Evolutionary conservation across 345 rosid species (phyloP).

Genomic region (Populus ilicifolia): DNA sequence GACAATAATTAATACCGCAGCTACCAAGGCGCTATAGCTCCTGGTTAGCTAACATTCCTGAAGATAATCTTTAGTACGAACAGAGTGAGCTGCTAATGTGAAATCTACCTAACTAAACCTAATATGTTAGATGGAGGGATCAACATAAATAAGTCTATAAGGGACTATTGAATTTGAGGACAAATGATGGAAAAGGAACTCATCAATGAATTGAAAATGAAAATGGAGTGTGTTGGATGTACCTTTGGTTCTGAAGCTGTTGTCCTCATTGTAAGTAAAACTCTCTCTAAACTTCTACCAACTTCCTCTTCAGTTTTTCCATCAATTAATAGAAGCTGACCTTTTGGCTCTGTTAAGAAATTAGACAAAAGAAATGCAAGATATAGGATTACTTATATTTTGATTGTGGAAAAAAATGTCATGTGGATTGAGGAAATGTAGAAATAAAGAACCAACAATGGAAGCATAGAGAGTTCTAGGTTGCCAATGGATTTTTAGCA

Average conservation of each 20-base stretch:
- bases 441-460: background rate
- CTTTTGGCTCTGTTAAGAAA: conserved; percentile 74
- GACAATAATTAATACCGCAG: background rate
- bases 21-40: background rate
- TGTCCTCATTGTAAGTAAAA: conserved; percentile 88
- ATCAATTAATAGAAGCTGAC: conserved; percentile 89
- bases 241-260: conserved; percentile 96
- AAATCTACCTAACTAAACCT: too few species aligned
- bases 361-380: background rate
- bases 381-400: background rate
- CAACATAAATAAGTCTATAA: too few species aligned
- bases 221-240: background rate
- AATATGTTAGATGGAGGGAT: too few species aligned
- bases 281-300: conserved; percentile 82
- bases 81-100: too few species aligned
- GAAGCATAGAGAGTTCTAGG: background rate
- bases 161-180: background rate
- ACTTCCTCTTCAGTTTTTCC: conserved; percentile 93
- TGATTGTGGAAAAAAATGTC: background rate
- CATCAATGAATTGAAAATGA: conserved; percentile 1
- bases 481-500: background rate
- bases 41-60: background rate
- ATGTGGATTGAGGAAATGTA: background rate
- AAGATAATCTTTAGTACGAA: too few species aligned
- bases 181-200: conserved; percentile 5